Percentiles rank a stretch among this genome's conserved stretches.
These are phyloP conservation scores for Xerocomus potaroensis DNA, from an alignment of 768 basidiomycete genomes.

Conservation along the genomic window DNA sequence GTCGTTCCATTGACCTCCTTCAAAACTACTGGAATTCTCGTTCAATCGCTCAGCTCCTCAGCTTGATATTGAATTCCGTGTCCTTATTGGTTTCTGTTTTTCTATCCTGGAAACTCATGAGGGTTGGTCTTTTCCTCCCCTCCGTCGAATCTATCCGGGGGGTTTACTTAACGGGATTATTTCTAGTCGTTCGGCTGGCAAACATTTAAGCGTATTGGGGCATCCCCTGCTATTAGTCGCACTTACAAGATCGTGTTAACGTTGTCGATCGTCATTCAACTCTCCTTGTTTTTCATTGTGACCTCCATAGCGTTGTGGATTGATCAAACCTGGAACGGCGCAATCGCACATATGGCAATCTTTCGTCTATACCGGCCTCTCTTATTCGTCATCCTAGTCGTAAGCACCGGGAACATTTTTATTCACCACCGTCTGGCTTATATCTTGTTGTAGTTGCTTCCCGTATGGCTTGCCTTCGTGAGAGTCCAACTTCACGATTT, in stretches of 20 bases:
- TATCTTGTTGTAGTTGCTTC: slow-evolving; percentile 42
- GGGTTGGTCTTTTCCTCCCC: slow-evolving; percentile 38
- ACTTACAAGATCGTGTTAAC: slow-evolving; percentile 69
- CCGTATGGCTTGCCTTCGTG: slow-evolving; percentile 68
- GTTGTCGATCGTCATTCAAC: slow-evolving; percentile 67
- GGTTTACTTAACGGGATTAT: background rate
- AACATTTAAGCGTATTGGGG: slow-evolving; percentile 83
- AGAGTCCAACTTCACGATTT: slow-evolving; percentile 8
- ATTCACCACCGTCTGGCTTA: slow-evolving; percentile 1
- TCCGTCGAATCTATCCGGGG: background rate
- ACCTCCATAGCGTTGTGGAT: slow-evolving; percentile 70
- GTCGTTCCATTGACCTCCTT: slow-evolving; percentile 50
- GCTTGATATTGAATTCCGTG: slow-evolving; percentile 56
- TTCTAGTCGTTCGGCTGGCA: slow-evolving; percentile 74
- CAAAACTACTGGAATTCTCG: slow-evolving; percentile 63
- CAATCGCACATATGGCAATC: slow-evolving; percentile 52
- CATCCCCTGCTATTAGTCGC: slow-evolving; percentile 66
- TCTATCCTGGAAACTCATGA: slow-evolving; percentile 71
- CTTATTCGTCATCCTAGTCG: slow-evolving; percentile 53
- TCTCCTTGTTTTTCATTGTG: slow-evolving; percentile 75
- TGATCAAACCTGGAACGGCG: slow-evolving; percentile 67
- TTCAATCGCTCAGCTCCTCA: slow-evolving; percentile 56
- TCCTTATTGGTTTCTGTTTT: slow-evolving; percentile 57
- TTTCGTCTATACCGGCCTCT: slow-evolving; percentile 50
- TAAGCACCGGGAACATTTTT: slow-evolving; percentile 35